Conservation (phyloP, 495 filamentous ascomycete genomes). For the Neurospora sp. region DNA sequence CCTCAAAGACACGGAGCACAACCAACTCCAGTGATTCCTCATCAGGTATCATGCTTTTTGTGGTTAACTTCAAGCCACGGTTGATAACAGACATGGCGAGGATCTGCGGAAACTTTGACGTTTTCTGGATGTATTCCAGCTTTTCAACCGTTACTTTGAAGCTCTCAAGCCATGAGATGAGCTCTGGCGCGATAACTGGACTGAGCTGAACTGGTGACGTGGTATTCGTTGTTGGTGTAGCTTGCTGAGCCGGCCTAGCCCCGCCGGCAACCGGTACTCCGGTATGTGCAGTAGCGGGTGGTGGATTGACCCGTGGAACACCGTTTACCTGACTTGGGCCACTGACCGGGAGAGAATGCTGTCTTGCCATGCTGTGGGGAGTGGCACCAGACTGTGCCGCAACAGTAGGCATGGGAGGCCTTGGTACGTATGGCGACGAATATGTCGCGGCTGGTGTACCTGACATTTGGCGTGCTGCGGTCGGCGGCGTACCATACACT, state of each 20-base stretch:
- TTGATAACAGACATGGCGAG: slow-evolving; percentile 27
- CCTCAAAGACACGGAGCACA: slow-evolving; percentile 20
- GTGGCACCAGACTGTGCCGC: slow-evolving; percentile 9
- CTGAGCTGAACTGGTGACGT: slow-evolving; percentile 5
- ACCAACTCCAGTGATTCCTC: slow-evolving; percentile 19
- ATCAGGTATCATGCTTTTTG: slow-evolving; percentile 13
- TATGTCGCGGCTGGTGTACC: slow-evolving; percentile 29
- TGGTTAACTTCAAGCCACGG: slow-evolving; percentile 21
- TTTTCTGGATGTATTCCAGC: slow-evolving; percentile 9
- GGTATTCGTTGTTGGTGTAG: neutral
- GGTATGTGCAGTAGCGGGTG: slow-evolving; percentile 1
- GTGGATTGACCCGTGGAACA: slow-evolving; percentile 6
- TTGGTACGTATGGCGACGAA: slow-evolving; percentile 34
- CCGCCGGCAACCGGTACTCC: neutral
- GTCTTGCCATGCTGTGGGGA: slow-evolving; percentile 11
- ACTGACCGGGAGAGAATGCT: slow-evolving; percentile 4
- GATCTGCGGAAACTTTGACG: slow-evolving; percentile 8
- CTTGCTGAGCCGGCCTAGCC: slow-evolving; percentile 6
- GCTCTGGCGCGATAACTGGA: slow-evolving; percentile 19
- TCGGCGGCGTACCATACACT: slow-evolving; percentile 16
- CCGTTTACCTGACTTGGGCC: slow-evolving; percentile 13
- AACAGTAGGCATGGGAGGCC: slow-evolving; percentile 15
- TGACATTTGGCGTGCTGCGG: slow-evolving; percentile 21
- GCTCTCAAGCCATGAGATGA: slow-evolving; percentile 16
- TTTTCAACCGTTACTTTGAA: slow-evolving; percentile 21